These are phyloP conservation scores for Penicillium bovifimosum DNA, from an alignment of 495 filamentous ascomycete genomes.

Conservation along the genomic window DNA sequence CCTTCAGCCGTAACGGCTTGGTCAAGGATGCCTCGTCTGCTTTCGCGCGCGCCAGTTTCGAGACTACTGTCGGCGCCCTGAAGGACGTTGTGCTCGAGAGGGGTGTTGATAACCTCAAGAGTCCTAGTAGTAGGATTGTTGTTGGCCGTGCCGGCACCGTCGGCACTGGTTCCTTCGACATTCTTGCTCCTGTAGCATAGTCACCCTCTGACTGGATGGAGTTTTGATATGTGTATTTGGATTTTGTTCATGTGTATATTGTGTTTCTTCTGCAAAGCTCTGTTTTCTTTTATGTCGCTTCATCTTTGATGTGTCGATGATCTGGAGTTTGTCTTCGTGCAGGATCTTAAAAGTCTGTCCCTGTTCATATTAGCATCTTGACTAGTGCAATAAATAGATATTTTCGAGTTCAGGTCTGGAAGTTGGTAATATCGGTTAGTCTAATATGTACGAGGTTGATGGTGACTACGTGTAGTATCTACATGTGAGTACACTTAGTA, in stretches of 20 bases:
- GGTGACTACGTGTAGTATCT: too few species aligned
- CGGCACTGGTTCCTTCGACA: slow-evolving; percentile 89
- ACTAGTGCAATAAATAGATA: slow-evolving; percentile 25
- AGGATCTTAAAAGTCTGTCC: slow-evolving; percentile 38
- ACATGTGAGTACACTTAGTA: too few species aligned
- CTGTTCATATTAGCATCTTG: slow-evolving; percentile 33
- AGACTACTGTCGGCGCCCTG: slow-evolving; percentile 91
- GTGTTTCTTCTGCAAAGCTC: slow-evolving; percentile 5
- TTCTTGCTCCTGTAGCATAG: slow-evolving; percentile 62
- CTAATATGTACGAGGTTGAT: too few species aligned
- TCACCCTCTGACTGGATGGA: slow-evolving; percentile 16
- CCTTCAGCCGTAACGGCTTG: slow-evolving; percentile 87
- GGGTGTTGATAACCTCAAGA: slow-evolving; percentile 82
- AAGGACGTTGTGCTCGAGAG: slow-evolving; percentile 84
- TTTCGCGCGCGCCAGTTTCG: slow-evolving; percentile 97
- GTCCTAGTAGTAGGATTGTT: slow-evolving; percentile 83
- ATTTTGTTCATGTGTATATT: slow-evolving; percentile 20
- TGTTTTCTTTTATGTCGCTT: slow-evolving; percentile 16
- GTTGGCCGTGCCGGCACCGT: slow-evolving; percentile 73
- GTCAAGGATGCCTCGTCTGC: slow-evolving; percentile 72
- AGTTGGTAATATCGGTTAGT: too few species aligned
- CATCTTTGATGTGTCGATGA: slow-evolving; percentile 35
- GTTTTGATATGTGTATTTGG: slow-evolving; percentile 11
- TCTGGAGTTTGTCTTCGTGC: slow-evolving; percentile 39
- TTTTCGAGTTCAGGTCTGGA: not conserved